phyloP scores from a whole-genome alignment of 805 yeast genomes.

The Sugiyamaella floridensis region DNA sequence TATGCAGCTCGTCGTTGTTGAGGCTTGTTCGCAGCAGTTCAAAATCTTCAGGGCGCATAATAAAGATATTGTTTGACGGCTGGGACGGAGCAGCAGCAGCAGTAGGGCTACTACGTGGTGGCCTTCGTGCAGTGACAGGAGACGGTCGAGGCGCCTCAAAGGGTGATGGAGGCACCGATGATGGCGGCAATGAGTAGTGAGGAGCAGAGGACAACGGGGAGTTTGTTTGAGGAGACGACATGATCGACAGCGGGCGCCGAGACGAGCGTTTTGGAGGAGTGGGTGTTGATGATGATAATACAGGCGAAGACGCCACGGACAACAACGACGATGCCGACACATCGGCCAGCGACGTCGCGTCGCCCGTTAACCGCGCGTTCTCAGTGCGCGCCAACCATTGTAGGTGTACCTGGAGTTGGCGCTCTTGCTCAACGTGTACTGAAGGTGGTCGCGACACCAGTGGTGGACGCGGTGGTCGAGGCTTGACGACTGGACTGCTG shows the following conservation, averaged over 20 bases:
- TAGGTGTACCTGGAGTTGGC: constrained; percentile 21
- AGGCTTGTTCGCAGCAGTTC: background rate
- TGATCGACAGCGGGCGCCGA: background rate
- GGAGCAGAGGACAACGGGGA: background rate
- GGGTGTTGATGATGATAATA: background rate
- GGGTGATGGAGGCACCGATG: background rate
- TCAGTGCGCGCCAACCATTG: constrained; percentile 25
- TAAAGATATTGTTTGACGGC: constrained; percentile 1
- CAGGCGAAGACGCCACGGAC: background rate
- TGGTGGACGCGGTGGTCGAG: too few relatives aligned
- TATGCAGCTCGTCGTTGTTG: background rate
- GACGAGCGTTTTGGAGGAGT: background rate
- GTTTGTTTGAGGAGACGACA: background rate
- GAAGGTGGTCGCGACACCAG: constrained; percentile 3
- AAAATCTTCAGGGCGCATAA: constrained; percentile 10
- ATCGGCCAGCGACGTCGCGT: background rate
- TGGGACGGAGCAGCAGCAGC: background rate
- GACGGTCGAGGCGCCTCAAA: background rate
- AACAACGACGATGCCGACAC: background rate
- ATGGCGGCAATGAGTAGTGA: background rate
- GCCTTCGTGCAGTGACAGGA: too few relatives aligned
- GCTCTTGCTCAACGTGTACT: constrained; percentile 19
- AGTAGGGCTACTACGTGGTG: background rate
- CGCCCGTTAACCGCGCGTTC: constrained; percentile 19
- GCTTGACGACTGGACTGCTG: background rate